phyloP scores from a whole-genome alignment of 1,139 yeast species.

The Scheffersomyces segobiensis region DNA sequence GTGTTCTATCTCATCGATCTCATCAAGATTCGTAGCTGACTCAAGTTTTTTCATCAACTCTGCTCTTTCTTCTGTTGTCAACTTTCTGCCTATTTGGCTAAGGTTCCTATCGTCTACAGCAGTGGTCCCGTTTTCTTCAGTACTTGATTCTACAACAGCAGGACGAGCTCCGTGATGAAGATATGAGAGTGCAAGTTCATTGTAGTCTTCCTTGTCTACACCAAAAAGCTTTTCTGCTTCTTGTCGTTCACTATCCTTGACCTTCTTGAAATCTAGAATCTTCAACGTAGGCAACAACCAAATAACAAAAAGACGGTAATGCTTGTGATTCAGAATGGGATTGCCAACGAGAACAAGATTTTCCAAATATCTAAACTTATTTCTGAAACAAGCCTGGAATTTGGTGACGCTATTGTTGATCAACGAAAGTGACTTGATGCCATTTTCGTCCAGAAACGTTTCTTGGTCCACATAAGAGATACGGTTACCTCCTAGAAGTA shows the following conservation, averaged over 20 bases:
- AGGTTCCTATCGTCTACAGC: conserved; percentile 7
- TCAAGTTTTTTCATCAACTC: conserved; percentile 54
- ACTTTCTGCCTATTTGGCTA: conserved; percentile 32
- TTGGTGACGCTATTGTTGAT: conserved; percentile 50
- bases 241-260: conserved; percentile 56
- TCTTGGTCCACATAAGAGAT: conserved; percentile 35
- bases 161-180: conserved; percentile 4
- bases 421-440: conserved; percentile 47
- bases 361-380: conserved; percentile 36
- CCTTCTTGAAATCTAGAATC: conserved; percentile 66
- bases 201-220: conserved; percentile 10
- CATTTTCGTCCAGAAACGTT: conserved; percentile 29
- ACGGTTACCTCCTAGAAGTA: conserved; percentile 62
- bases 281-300: conserved; percentile 64
- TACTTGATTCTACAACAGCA: conserved; percentile 1
- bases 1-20: conserved; percentile 70
- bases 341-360: conserved; percentile 60
- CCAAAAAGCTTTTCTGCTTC: conserved; percentile 51
- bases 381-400: conserved; percentile 23
- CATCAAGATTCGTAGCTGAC: conserved; percentile 67
- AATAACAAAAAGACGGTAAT: conserved; percentile 62
- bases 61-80: conserved; percentile 55
- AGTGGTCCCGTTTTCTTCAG: conserved; percentile 16
- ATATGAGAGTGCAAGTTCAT: conserved; percentile 12
- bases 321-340: conserved; percentile 51